A percentile compares a stretch with the other conserved stretches of the same genome.
Evolutionary conservation across 306 rosid species (phyloP).

Genomic region (Fragaria nilgerrensis): DNA sequence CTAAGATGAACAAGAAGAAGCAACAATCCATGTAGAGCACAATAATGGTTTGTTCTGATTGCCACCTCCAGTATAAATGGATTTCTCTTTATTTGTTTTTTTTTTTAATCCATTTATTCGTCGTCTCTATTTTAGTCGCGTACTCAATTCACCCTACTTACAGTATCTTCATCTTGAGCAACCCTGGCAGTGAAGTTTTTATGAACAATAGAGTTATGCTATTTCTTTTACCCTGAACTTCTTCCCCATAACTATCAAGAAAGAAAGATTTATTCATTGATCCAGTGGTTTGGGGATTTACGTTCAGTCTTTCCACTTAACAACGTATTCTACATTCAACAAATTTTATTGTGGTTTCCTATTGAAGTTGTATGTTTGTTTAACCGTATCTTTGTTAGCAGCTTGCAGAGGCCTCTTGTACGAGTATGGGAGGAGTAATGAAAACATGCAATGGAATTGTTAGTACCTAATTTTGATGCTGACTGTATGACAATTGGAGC

Average conservation of each 20-base stretch:
- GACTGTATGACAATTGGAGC: slow-evolving; percentile 79
- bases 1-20: slow-evolving; percentile 46
- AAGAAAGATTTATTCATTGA: background rate
- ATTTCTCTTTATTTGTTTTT: background rate
- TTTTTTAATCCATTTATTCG: background rate
- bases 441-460: slow-evolving; percentile 53
- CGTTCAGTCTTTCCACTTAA: background rate
- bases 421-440: slow-evolving; percentile 68
- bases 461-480: slow-evolving; percentile 75
- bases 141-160: background rate
- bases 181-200: background rate
- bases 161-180: background rate
- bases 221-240: background rate
- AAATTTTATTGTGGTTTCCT: background rate
- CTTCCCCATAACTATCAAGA: background rate
- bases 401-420: slow-evolving; percentile 84
- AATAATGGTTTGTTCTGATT: slow-evolving; percentile 50
- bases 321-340: background rate
- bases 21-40: slow-evolving; percentile 57
- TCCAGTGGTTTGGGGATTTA: background rate
- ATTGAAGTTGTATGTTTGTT: background rate
- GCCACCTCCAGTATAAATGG: background rate
- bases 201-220: background rate
- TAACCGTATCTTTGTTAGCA: slow-evolving; percentile 23
- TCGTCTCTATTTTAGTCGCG: background rate